Percentiles rank a stretch among this genome's conserved stretches.
These are phyloP conservation scores for Pinguiococcus pyrenoidosus DNA, from an alignment of 108 stramenopile species.

Conservation along the genomic window DNA sequence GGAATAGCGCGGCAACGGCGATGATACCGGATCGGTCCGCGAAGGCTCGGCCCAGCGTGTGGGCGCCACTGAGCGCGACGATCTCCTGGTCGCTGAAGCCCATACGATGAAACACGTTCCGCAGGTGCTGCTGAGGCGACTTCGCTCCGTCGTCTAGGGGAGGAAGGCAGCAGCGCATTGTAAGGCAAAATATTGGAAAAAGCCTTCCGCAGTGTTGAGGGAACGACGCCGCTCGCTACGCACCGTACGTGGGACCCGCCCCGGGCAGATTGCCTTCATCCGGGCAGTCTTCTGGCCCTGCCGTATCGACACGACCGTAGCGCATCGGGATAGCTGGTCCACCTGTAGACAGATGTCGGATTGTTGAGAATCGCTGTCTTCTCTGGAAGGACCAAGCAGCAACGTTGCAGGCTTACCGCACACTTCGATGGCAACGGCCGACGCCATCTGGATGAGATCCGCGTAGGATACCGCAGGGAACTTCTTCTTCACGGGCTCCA, in stretches of 20 bases:
- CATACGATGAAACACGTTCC: constrained; percentile 86
- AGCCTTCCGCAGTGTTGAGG: not conserved
- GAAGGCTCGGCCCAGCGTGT: constrained; percentile 70
- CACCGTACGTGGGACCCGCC: constrained; percentile 5
- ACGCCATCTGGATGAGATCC: constrained; percentile 46
- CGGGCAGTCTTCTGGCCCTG: not conserved
- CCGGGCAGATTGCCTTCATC: not conserved
- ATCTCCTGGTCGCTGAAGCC: constrained; percentile 83
- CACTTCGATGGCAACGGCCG: not conserved
- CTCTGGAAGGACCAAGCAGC: not conserved
- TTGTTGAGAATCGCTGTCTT: constrained; percentile 1
- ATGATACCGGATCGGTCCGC: constrained; percentile 58
- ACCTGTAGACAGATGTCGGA: constrained; percentile 5
- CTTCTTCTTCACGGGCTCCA: constrained; percentile 76
- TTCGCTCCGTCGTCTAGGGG: no score
- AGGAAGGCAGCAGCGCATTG: constrained; percentile 10
- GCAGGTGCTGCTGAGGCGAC: constrained; percentile 21
- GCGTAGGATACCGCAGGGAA: constrained; percentile 73
- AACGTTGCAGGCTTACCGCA: no score
- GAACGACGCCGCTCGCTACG: not conserved
- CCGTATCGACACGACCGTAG: constrained; percentile 59
- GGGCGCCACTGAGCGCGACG: constrained; percentile 77
- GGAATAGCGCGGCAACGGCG: no score
- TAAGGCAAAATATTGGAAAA: not conserved
- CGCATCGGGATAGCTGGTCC: constrained; percentile 61